A percentile compares a stretch with the other conserved stretches of the same genome.
Conservation (phyloP, 768 basidiomycete species). For the Suillus brevipes region DNA sequence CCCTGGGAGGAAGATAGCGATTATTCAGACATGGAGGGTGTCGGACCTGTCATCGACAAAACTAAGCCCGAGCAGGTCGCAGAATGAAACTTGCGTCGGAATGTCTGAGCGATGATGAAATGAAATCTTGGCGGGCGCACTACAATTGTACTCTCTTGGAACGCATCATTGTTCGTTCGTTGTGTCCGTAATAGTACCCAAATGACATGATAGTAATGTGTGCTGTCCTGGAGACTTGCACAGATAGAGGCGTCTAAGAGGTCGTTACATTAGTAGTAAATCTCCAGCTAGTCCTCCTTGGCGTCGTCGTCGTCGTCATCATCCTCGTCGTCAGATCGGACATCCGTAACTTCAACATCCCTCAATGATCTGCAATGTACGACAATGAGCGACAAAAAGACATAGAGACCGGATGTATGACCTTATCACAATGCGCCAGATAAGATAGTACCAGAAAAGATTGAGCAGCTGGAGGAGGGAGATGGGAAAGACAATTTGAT, state of each 20-base stretch:
- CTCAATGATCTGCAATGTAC: conserved; percentile 50
- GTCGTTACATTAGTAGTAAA: not conserved
- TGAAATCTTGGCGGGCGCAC: not conserved
- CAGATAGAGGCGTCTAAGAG: not conserved
- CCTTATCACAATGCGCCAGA: conserved; percentile 75
- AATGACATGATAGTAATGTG: conserved; percentile 11
- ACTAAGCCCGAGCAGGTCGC: conserved; percentile 8
- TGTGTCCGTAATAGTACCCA: not conserved
- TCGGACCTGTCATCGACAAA: conserved; percentile 25
- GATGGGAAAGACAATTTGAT: conserved; percentile 77
- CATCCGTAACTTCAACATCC: conserved; percentile 55
- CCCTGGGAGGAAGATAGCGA: conserved; percentile 58
- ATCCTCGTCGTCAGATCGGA: conserved; percentile 79
- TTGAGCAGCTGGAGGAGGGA: conserved; percentile 80
- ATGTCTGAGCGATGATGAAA: conserved; percentile 11
- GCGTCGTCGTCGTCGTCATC: conserved; percentile 29
- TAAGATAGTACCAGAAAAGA: conserved; percentile 90
- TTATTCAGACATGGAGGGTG: conserved; percentile 46
- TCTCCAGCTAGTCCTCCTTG: conserved; percentile 32
- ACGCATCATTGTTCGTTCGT: conserved; percentile 6
- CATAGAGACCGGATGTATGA: conserved; percentile 36
- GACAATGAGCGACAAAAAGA: conserved; percentile 13
- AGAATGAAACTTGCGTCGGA: conserved; percentile 8
- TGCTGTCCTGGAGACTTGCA: not conserved
- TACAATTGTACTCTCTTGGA: not conserved